Conservation (phyloP, 305 asterid species). For the Fraxinus sp. region DNA sequence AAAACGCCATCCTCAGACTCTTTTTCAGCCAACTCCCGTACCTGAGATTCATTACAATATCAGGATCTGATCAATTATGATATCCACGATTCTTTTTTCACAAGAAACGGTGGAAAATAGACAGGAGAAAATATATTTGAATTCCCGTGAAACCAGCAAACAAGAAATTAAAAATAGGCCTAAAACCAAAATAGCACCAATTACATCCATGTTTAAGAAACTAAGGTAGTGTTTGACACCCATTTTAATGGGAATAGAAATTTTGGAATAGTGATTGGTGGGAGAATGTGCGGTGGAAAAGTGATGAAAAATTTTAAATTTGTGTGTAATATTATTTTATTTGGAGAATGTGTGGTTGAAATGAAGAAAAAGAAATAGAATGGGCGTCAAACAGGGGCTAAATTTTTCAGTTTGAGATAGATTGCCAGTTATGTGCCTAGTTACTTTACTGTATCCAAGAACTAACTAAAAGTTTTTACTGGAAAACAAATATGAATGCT, state of each 20-base stretch:
- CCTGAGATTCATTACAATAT: constrained; percentile 47
- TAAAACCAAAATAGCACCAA: neutral
- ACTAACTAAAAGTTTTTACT: constrained; percentile 25
- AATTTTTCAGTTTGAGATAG: neutral
- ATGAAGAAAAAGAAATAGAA: too few relatives aligned
- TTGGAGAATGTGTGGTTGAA: too few relatives aligned
- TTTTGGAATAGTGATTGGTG: too few relatives aligned
- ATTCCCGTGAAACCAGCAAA: neutral
- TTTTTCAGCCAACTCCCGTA: constrained; percentile 90
- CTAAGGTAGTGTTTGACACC: neutral
- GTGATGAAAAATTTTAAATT: too few relatives aligned
- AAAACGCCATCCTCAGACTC: constrained; percentile 89
- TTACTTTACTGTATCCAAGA: constrained; percentile 20
- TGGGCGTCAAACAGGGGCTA: too few relatives aligned
- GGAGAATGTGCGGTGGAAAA: too few relatives aligned
- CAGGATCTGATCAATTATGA: neutral
- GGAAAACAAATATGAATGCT: constrained; percentile 7
- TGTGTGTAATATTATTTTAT: too few relatives aligned
- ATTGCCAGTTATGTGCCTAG: neutral
- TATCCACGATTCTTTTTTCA: neutral
- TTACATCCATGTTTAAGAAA: constrained; percentile 11
- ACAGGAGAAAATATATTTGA: constrained; percentile 4
- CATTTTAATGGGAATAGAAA: too few relatives aligned
- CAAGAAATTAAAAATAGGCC: neutral
- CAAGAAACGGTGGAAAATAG: neutral